Conservation (phyloP, 495 filamentous ascomycete genomes). For the Penicillium canariense region DNA sequence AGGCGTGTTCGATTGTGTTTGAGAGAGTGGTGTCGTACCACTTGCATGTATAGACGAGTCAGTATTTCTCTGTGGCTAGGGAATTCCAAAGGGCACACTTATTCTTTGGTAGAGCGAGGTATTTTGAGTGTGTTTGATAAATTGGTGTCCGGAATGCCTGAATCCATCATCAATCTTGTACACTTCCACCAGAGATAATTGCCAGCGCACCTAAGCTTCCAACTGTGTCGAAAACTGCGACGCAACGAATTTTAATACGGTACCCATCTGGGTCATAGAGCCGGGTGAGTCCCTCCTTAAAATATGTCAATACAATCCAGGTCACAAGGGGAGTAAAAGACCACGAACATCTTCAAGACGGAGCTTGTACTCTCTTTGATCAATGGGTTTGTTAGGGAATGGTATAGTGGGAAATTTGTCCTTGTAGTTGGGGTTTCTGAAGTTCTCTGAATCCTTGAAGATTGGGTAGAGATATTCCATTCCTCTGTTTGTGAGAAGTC, state of each 20-base stretch:
- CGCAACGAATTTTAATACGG: constrained; percentile 48
- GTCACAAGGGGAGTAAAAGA: neutral
- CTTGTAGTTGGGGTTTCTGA: constrained; percentile 48
- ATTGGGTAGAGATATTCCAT: constrained; percentile 63
- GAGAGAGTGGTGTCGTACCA: constrained; percentile 62
- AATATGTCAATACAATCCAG: neutral
- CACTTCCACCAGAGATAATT: too few relatives aligned
- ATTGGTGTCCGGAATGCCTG: constrained; percentile 45
- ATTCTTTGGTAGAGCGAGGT: constrained; percentile 49
- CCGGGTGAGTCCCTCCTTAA: constrained; percentile 35
- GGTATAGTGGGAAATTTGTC: constrained; percentile 56
- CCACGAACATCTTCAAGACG: constrained; percentile 26
- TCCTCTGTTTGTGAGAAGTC: constrained; percentile 61
- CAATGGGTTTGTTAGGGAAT: constrained; percentile 56
- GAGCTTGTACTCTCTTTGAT: constrained; percentile 30
- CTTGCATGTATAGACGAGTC: constrained; percentile 28
- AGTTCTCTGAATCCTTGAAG: constrained; percentile 61
- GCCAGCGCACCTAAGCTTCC: constrained; percentile 50
- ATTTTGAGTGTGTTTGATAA: constrained; percentile 38
- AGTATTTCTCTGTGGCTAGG: neutral
- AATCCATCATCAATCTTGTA: too few relatives aligned
- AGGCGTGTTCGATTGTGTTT: constrained; percentile 61
- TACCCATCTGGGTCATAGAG: constrained; percentile 33
- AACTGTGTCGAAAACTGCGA: constrained; percentile 62
- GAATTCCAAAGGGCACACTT: constrained; percentile 2